A percentile compares a stretch with the other conserved stretches of the same genome.
Conservation (phyloP, 306 rosid genomes). For the Ormosia emarginata region DNA sequence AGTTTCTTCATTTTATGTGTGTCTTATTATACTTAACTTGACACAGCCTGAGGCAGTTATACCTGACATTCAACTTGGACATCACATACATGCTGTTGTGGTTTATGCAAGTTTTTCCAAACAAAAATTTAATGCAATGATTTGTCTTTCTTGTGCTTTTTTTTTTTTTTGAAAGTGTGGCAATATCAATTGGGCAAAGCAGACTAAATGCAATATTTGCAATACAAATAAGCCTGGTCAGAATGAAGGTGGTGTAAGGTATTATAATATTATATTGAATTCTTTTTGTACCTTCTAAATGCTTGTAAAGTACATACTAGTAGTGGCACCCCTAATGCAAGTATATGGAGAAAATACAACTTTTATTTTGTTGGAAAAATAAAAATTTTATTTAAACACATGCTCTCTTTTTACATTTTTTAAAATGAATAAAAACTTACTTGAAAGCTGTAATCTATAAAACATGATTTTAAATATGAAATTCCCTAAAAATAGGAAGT, state of each 20-base stretch:
- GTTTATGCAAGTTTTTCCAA: background rate
- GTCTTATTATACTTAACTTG: background rate
- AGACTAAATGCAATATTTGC: constrained; percentile 93
- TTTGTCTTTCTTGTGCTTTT: constrained; percentile 1
- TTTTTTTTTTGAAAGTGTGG: constrained; percentile 78
- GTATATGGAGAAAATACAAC: background rate
- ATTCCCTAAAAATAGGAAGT: background rate
- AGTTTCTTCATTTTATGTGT: background rate
- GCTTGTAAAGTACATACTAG: background rate
- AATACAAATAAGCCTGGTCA: constrained; percentile 96
- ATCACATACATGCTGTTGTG: background rate
- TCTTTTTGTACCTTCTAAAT: constrained; percentile 13
- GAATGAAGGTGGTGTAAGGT: constrained; percentile 98
- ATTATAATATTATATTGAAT: constrained; percentile 5
- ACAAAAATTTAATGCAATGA: background rate
- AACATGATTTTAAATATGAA: background rate
- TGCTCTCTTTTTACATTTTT: background rate
- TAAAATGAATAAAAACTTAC: background rate
- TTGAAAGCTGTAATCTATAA: background rate
- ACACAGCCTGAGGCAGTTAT: background rate
- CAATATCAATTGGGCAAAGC: constrained; percentile 98
- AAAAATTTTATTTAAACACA: background rate
- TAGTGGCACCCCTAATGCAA: background rate
- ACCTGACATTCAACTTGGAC: background rate
- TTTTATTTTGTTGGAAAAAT: background rate